Evolutionary conservation across 148 eudicot species (phyloP), one percentile per base, ranked within the genome.

Genomic region (Rheum nobile): DNA sequence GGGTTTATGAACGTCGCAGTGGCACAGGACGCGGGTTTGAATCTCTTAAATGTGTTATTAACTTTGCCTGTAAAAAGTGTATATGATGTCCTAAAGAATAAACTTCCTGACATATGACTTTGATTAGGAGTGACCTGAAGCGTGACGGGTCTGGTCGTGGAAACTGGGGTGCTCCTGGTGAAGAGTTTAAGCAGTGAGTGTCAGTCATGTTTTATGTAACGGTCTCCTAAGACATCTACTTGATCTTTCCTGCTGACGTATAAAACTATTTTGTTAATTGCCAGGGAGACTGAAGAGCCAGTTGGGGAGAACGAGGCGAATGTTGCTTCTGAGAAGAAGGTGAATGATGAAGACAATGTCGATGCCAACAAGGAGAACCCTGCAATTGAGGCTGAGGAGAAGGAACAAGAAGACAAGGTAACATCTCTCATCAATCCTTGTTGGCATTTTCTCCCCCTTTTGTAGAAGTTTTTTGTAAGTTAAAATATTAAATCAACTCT

Each of bases 81-180:
- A 12, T 24, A 31, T 65, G 32, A 28, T 61, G 7, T 29, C 19
- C 5, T 24, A 4, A 6, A 10, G 4, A 31, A 0, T 29, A 61
- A 14, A 41, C 50, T 2, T 71, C 32, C 34, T 41, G 73, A 71
- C 4, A 1, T 68, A 5, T 22, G 50, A 1, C 24, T 43, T 44
- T 41, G 21, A 26, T 41, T 78, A 95, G 97, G 63, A 77, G 80
- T 82, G 99, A 92, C 71, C 4, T 86, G 74, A 95, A 92, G 75
- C 91, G 92, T 29, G 97, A 95, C 69, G 97, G 99, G 39, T 29
- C 94, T 82, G 99, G 99, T 44, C 88, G 97, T 55, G 97, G 99
- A 57, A 92, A 95, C 78, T 95, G 99, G 99, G 98, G 99, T 72
- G 80, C 84, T 73, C 77, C 84, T 46, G 74, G 83, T 71, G 97